phyloP scores from a whole-genome alignment of 306 rosid species.

The Cyamopsis tetragonoloba region DNA sequence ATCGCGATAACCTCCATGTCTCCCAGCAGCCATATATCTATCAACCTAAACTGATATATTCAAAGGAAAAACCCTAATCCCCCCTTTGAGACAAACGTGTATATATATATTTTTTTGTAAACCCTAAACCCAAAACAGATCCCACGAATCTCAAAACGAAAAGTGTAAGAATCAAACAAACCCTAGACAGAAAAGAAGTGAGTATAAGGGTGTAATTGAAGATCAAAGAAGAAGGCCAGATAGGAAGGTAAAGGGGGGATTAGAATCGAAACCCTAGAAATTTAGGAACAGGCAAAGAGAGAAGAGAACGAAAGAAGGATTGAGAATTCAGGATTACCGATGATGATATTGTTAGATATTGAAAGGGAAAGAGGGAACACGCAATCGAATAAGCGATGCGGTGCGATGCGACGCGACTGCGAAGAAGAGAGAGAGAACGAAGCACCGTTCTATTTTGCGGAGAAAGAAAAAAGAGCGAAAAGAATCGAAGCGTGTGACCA shows the following conservation, averaged over 20 bases:
- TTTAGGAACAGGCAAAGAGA: not conserved
- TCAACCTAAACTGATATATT: slow-evolving; percentile 15
- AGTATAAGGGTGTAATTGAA: slow-evolving; percentile 31
- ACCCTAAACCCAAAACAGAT: slow-evolving; percentile 42
- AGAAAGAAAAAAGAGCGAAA: not conserved
- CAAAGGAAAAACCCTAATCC: slow-evolving; percentile 29
- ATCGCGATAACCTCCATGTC: slow-evolving; percentile 76
- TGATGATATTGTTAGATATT: slow-evolving; percentile 3
- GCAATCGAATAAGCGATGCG: slow-evolving; percentile 16
- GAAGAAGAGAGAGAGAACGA: not conserved
- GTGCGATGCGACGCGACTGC: slow-evolving; percentile 6
- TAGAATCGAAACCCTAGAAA: slow-evolving; percentile 45
- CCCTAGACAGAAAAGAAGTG: not conserved
- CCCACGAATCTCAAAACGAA: not conserved
- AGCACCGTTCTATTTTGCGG: not conserved
- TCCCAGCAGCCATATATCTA: slow-evolving; percentile 78
- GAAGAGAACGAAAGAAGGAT: not conserved
- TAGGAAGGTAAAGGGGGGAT: not conserved
- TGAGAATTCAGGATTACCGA: slow-evolving; percentile 10
- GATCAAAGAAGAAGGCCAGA: not conserved
- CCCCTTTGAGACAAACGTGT: not conserved
- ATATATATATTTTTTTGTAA: not conserved
- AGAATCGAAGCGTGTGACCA: not conserved
- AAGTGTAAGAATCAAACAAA: too few relatives aligned
- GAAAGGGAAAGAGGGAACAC: slow-evolving; percentile 18